Evolutionary conservation across 768 basidiomycete species (phyloP).

Genomic region (Leccinum sublutescens): DNA sequence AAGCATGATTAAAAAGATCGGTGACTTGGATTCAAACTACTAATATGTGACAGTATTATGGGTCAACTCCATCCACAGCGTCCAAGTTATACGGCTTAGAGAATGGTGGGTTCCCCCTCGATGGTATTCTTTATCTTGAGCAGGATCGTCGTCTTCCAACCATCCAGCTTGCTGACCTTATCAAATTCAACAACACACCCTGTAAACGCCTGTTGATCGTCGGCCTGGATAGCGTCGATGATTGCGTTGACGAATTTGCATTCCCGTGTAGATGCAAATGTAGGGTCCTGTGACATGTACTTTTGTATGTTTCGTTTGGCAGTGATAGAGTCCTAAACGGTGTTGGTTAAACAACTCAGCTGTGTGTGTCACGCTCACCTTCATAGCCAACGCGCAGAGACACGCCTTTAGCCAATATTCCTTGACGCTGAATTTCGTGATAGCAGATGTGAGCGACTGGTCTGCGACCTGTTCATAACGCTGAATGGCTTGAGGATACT

Average conservation of each 20-base stretch:
- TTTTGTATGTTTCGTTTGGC: constrained; percentile 75
- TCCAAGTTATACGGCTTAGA: constrained; percentile 15
- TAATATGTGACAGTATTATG: background rate
- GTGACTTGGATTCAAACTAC: background rate
- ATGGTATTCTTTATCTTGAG: constrained; percentile 86
- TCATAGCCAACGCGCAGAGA: constrained; percentile 85
- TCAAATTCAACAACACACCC: constrained; percentile 90
- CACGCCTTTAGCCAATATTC: constrained; percentile 92
- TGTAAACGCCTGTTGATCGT: constrained; percentile 73
- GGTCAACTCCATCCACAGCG: constrained; percentile 1
- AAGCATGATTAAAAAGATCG: background rate
- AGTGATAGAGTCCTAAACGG: constrained; percentile 73
- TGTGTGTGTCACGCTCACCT: constrained; percentile 48
- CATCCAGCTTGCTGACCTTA: constrained; percentile 88
- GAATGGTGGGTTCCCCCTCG: constrained; percentile 50
- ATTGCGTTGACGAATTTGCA: constrained; percentile 81
- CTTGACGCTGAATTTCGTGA: constrained; percentile 99
- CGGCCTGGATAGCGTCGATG: constrained; percentile 72
- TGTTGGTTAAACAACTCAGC: constrained; percentile 10
- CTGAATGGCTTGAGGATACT: constrained; percentile 81
- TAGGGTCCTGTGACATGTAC: constrained; percentile 79
- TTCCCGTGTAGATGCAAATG: constrained; percentile 88
- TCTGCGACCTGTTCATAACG: constrained; percentile 90
- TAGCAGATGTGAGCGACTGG: constrained; percentile 70
- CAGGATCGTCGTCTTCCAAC: constrained; percentile 92